Base-by-base conservation (phyloP, 2,329 filamentous ascomycete species). In the Pestalotiopsis fici region DNA sequence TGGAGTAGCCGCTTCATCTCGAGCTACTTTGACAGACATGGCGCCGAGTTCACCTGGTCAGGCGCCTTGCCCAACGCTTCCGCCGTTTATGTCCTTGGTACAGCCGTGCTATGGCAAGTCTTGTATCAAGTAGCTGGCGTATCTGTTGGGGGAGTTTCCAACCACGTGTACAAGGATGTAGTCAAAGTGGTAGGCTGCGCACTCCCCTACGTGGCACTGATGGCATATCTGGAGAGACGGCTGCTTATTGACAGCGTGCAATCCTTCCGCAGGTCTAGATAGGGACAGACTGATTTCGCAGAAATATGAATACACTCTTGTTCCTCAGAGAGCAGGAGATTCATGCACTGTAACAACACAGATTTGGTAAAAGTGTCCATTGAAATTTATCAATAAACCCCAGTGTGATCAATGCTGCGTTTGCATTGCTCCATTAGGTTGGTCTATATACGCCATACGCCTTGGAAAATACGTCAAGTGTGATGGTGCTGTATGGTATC, bases 1-100 rank as follows among this genome's bases (percentile, higher is more conserved):
- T 99, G 94, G 93, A 96, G 94, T 74, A 80, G 82, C 21, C 75
- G 77, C 57, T 99, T 97, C 76, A 92, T 98, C 66, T 81, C 78
- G 39, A 72, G 77, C 0, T 97, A 90, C 77, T 90, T 97, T 68
- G 73, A 67, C 4, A 76, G 75, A 18, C 80, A 86, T 56, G 83
- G 80, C 2, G 78, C 78, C 7, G 71, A 71, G 3, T 81, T 90
- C 31, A 73, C 75, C 50, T 69, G 86, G 50, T 64, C 74, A 5
- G 78, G 77, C 5, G 72, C 88, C 23, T 64, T 84, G 64, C 86
- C 88, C 1, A 78, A 77, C 21, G 78, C 81, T 0, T 65, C 78
- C 55, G 83, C 82, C 2, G 74, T 82, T 7, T 78, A 82, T 2
- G 84, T 82, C 12, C 77, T 82, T 31, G 79, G 83, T 15, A 81